phyloP scores from a whole-genome alignment of 2,329 filamentous ascomycete species.

The Aspergillus unguis region DNA sequence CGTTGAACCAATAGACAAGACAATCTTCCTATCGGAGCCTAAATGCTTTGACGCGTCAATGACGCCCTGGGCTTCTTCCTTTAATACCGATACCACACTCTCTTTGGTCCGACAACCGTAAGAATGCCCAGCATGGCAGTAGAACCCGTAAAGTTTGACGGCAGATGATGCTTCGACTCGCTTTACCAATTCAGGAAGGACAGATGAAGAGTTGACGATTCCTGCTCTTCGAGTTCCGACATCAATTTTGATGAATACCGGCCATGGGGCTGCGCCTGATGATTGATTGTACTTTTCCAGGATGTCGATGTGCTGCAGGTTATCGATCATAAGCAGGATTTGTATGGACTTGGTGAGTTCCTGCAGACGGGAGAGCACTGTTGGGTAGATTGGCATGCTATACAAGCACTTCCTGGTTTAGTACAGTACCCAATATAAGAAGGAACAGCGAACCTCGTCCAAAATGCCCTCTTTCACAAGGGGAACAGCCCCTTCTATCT shows the following conservation, averaged over 20 bases:
- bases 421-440: not conserved
- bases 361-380: slow-evolving; percentile 3
- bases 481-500: slow-evolving; percentile 40
- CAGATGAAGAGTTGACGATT: slow-evolving; percentile 35
- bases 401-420: slow-evolving; percentile 31
- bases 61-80: slow-evolving; percentile 19
- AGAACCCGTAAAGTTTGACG: slow-evolving; percentile 20
- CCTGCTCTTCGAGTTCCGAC: slow-evolving; percentile 23
- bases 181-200: slow-evolving; percentile 30
- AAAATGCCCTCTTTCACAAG: slow-evolving; percentile 41
- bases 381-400: slow-evolving; percentile 39
- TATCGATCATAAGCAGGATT: slow-evolving; percentile 38
- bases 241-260: slow-evolving; percentile 27
- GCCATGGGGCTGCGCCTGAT: slow-evolving; percentile 11
- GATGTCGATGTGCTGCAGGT: slow-evolving; percentile 22
- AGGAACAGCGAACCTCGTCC: slow-evolving; percentile 32
- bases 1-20: slow-evolving; percentile 25
- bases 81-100: slow-evolving; percentile 19
- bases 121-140: slow-evolving; percentile 27
- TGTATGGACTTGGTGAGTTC: slow-evolving; percentile 28
- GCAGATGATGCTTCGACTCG: slow-evolving; percentile 16
- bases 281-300: slow-evolving; percentile 16
- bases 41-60: slow-evolving; percentile 15
- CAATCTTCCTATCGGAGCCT: slow-evolving; percentile 9
- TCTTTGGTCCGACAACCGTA: slow-evolving; percentile 24